These are phyloP conservation scores for Plasmodium berghei DNA, from an alignment of 169 alveolate species.

Conservation along the genomic window DNA sequence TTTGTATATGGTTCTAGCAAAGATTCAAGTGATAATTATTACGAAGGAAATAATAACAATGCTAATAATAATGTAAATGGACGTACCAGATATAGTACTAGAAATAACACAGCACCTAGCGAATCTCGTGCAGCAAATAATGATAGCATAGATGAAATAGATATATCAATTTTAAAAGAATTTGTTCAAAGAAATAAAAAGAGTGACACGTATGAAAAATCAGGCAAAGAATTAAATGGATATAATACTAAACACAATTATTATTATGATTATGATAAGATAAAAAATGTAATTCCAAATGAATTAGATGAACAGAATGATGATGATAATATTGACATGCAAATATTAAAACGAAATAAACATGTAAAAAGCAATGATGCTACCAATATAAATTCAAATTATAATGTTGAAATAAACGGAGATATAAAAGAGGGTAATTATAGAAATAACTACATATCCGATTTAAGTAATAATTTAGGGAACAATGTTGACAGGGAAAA, in stretches of 20 bases:
- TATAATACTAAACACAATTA: background rate
- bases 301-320: background rate
- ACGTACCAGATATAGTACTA: slow-evolving; percentile 24
- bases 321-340: background rate
- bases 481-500: background rate
- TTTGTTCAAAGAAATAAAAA: slow-evolving; percentile 53
- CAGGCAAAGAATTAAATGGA: background rate
- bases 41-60: slow-evolving; percentile 5
- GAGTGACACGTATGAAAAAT: background rate
- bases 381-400: no score
- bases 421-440: background rate
- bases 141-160: slow-evolving; percentile 33
- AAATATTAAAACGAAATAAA: no score
- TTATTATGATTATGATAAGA: background rate
- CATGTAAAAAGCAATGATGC: background rate
- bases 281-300: background rate
- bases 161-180: slow-evolving; percentile 56
- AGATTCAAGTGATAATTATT: slow-evolving; percentile 45
- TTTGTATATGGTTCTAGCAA: slow-evolving; percentile 60
- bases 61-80: background rate
- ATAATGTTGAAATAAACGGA: background rate
- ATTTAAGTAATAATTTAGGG: no score
- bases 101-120: slow-evolving; percentile 49
- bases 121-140: background rate
- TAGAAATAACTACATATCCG: background rate